Evolutionary conservation across 805 yeast genomes (phyloP).

Genomic region (Myxozyma nipponensis): DNA sequence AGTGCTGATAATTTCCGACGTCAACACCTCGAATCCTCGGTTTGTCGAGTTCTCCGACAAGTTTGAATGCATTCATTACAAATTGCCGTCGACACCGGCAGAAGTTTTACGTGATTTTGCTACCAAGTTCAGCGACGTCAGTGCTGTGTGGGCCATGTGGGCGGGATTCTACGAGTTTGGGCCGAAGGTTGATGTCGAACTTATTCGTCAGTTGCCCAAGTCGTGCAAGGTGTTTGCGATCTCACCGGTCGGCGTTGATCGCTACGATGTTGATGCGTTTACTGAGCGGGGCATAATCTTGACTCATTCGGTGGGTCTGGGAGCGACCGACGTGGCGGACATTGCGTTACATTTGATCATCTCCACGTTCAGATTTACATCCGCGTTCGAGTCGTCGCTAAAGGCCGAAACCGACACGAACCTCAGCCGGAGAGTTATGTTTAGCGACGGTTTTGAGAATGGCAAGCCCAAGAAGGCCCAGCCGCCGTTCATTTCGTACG

Average conservation of each 20-base stretch:
- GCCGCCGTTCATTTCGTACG: background rate
- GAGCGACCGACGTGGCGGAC: constrained; percentile 55
- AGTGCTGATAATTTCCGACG: constrained; percentile 7
- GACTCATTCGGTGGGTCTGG: constrained; percentile 53
- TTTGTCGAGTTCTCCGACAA: constrained; percentile 3
- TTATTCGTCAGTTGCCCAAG: background rate
- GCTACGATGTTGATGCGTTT: constrained; percentile 45
- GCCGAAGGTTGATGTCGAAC: background rate
- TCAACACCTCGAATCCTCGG: constrained; percentile 1
- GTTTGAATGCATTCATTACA: constrained; percentile 10
- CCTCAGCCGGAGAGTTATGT: background rate
- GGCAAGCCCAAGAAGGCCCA: background rate
- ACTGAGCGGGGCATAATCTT: constrained; percentile 44
- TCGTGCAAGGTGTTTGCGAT: constrained; percentile 6
- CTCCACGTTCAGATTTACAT: constrained; percentile 50
- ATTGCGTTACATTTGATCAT: constrained; percentile 50
- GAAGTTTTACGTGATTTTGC: constrained; percentile 1
- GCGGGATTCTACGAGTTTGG: constrained; percentile 1
- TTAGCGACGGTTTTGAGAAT: constrained; percentile 38
- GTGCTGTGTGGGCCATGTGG: constrained; percentile 16
- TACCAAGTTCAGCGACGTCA: background rate
- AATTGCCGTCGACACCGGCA: background rate
- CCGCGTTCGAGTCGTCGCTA: constrained; percentile 43
- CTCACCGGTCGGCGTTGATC: constrained; percentile 52
- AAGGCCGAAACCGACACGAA: constrained; percentile 39